Evolutionary conservation across 345 rosid genomes (phyloP).

Genomic region (Pugionium cornutum): DNA sequence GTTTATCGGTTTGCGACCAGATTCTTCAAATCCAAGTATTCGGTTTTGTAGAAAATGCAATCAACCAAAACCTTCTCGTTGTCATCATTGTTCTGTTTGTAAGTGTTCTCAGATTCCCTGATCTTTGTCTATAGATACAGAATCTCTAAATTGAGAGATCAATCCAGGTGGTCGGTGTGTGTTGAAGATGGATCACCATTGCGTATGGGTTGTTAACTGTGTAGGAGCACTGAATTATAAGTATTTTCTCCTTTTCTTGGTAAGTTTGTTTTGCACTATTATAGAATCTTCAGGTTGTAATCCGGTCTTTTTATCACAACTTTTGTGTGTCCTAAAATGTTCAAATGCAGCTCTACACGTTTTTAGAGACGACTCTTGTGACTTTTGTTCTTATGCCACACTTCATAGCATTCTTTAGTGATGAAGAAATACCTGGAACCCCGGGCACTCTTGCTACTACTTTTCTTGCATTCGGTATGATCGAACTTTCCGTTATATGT

Average conservation of each 20-base stretch:
- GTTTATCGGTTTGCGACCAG: slow-evolving; percentile 52
- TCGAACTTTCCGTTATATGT: slow-evolving; percentile 2
- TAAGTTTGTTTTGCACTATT: slow-evolving; percentile 37
- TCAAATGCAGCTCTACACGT: slow-evolving; percentile 83
- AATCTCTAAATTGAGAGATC: slow-evolving; percentile 15
- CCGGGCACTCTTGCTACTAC: slow-evolving; percentile 96
- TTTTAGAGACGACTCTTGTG: slow-evolving; percentile 92
- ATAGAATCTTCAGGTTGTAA: slow-evolving; percentile 6
- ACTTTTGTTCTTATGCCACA: slow-evolving; percentile 83
- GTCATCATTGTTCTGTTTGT: slow-evolving; percentile 97
- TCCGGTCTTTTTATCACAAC: not conserved
- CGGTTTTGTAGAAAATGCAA: slow-evolving; percentile 90
- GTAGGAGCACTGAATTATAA: slow-evolving; percentile 95
- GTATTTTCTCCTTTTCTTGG: slow-evolving; percentile 94
- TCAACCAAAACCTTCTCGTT: slow-evolving; percentile 85
- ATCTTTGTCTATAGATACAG: not conserved
- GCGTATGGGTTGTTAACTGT: slow-evolving; percentile 98
- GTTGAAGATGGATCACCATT: slow-evolving; percentile 96
- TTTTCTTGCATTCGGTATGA: slow-evolving; percentile 90
- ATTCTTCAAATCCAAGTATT: slow-evolving; percentile 57
- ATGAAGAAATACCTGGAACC: slow-evolving; percentile 92
- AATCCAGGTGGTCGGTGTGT: slow-evolving; percentile 83
- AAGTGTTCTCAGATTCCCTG: slow-evolving; percentile 35
- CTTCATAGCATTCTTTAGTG: slow-evolving; percentile 90
- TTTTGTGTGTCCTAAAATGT: slow-evolving; percentile 2